Base-by-base conservation (phyloP, 2,329 filamentous ascomycete genomes). In the Claviceps spartinae region DNA sequence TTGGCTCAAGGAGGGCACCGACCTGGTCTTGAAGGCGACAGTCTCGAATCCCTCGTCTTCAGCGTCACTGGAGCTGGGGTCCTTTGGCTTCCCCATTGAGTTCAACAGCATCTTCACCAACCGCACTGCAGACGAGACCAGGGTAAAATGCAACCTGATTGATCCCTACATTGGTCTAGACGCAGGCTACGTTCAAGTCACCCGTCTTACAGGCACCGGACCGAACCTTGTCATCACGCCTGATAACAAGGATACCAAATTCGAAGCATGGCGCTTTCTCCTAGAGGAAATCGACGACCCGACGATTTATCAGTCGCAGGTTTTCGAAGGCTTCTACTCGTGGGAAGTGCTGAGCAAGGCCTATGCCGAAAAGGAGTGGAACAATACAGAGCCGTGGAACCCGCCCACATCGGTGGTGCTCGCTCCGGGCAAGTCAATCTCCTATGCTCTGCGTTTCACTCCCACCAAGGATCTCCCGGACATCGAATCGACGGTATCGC, bases 41-140 rank as follows among this genome's bases (percentile, higher is more conserved):
- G 48, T 50, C 30, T 24, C 48, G 7, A 50, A 50, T 16, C 48
- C 48, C 30, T 50, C 48, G 26, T 67, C 16, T 75, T 81, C 60
- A 77, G 70, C 2, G 56, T 81, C 20, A 0, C 52, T 82, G 2
- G 78, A 82, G 53, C 62, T 82, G 5, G 79, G 79, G 1, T 73
- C 73, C 47, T 66, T 82, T 1, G 79, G 78, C 0, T 73, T 82
- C 49, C 78, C 78, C 0, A 70, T 77, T 20, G 76, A 79, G 59
- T 79, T 81, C 65, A 82, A 82, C 64, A 82, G 75, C 61, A 80
- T 82, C 57, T 82, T 82, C 58, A 78, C 72, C 13, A 67, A 68
- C 45, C 70, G 76, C 8, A 62, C 65, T 1, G 70, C 76, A 0
- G 63, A 65, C 2, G 71, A 77, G 6, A 78, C 73, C 6, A 71